Base-by-base conservation (phyloP, 1,284 basidiomycete species). In the Austroboletus novae-zelandiae region DNA sequence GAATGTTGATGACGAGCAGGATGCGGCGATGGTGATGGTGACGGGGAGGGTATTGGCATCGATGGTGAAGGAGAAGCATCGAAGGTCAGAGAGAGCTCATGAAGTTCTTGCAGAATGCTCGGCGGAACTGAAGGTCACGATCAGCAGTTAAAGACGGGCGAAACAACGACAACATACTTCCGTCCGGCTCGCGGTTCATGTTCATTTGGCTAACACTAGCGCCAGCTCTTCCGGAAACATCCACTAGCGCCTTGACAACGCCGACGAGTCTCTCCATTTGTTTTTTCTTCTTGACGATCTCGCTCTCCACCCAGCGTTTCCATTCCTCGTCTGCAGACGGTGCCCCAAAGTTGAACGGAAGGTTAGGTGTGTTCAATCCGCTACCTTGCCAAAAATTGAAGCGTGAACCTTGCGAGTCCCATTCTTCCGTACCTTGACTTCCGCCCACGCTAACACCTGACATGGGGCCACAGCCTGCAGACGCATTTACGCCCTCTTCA, bases 41-140 rank as follows among this genome's bases (percentile, higher is more conserved):
- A 68, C 1, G 65, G 65, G 0, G 60, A 61, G 9, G 47, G 51
- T 2, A 65, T 45, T 8, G 57, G 34, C 30, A 57, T 47, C 17
- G 56, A 9, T 9, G 58, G 54, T 15, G 65, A 63, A 7, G 51
- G 40, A 11, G 54, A 47, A 14, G 35, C 13, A 6, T 66, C 57
- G 45, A 62, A 64, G 9, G 61, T 54, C 18, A 63, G 25, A n/a
- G 61, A 56, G 15, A 65, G 51, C 2, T 79, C 76, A 9, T 57
- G 58, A 29, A 70, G 59, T 27, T 87, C 84, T 31, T 84, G 66
- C 5, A 89, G 66, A 47, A 89, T 84, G 14, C 65, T 60, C 1
- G 75, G 74, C 1, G 81, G 77, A 10, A 88, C 85, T 87, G 59
- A 13, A 34, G 40, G 39, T 61, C 32, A 63, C 47, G 6, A 37